A percentile compares a stretch with the other conserved stretches of the same genome.
Conservation (phyloP, 2,329 filamentous ascomycete genomes). For the Fusarium phyllophilum region DNA sequence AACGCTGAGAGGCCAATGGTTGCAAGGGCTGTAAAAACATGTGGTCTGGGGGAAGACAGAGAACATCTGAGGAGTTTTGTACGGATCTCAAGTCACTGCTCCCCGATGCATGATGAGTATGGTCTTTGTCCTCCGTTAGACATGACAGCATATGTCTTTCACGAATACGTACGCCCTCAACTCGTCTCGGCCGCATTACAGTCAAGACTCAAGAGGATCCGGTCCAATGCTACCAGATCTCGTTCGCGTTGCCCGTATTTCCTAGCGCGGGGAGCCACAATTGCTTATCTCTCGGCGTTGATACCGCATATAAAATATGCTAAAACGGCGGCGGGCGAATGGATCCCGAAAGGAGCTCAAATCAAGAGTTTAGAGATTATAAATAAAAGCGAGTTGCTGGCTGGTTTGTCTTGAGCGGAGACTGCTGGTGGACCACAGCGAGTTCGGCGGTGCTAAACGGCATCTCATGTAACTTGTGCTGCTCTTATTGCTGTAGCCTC, state of each 20-base stretch:
- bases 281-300: constrained; percentile 39
- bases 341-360: constrained; percentile 34
- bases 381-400: constrained; percentile 43
- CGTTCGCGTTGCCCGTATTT: constrained; percentile 27
- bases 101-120: constrained; percentile 7
- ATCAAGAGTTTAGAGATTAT: constrained; percentile 44
- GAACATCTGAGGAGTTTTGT: constrained; percentile 14
- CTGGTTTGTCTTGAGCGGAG: constrained; percentile 31
- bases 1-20: constrained; percentile 13
- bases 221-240: constrained; percentile 14
- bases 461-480: constrained; percentile 2
- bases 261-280: constrained; percentile 35
- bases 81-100: constrained; percentile 17
- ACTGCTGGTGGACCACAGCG: constrained; percentile 34
- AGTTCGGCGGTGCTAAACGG: constrained; percentile 38
- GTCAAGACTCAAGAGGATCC: background rate
- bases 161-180: constrained; percentile 5
- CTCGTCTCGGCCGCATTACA: constrained; percentile 26
- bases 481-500: background rate
- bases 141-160: background rate
- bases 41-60: constrained; percentile 10
- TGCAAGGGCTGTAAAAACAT: constrained; percentile 3
- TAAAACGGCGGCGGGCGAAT: constrained; percentile 31
- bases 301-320: constrained; percentile 11
- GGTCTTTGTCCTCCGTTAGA: constrained; percentile 30